Conservation (phyloP, 176 grass and related monocot species). For the Carex pumila region DNA sequence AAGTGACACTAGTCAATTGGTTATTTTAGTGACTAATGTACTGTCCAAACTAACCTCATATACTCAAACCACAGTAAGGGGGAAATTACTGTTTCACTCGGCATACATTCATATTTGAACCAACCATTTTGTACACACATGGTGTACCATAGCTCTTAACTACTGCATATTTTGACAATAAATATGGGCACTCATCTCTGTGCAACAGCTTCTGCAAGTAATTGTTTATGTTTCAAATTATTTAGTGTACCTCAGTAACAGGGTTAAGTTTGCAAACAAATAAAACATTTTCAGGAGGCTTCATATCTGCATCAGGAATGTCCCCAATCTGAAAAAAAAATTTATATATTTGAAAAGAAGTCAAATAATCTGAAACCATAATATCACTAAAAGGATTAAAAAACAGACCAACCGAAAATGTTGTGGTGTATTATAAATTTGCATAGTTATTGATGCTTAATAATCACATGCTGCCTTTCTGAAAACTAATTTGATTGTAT, state of each 20-base stretch:
- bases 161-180: background rate
- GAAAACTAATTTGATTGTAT: background rate
- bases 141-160: background rate
- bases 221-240: background rate
- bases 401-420: background rate
- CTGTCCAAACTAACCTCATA: background rate
- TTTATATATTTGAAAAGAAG: background rate
- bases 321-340: constrained; percentile 67
- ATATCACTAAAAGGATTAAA: background rate
- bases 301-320: constrained; percentile 92
- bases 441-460: background rate
- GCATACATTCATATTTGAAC: background rate
- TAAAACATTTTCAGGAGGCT: constrained; percentile 81
- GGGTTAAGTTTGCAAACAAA: constrained; percentile 98
- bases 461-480: background rate
- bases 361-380: background rate
- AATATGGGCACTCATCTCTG: background rate
- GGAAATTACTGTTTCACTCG: background rate
- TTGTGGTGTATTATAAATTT: background rate
- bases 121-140: background rate
- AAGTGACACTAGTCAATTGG: background rate
- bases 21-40: background rate
- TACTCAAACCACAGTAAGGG: background rate
- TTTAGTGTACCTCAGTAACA: constrained; percentile 69
- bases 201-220: background rate